phyloP scores from a whole-genome alignment of 768 basidiomycete species.

The Amanita thiersii region DNA sequence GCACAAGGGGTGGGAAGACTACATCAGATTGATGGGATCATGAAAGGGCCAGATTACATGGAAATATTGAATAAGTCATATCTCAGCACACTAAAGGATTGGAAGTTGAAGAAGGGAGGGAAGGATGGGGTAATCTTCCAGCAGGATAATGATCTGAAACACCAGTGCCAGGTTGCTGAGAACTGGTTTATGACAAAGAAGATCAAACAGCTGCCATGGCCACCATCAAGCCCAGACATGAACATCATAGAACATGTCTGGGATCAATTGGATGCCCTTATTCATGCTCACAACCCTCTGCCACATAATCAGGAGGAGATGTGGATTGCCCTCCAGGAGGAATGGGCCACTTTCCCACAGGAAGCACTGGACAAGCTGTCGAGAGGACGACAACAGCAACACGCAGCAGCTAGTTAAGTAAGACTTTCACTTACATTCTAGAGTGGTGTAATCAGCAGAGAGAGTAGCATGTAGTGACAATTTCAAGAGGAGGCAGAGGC shows the following conservation, averaged over 20 bases:
- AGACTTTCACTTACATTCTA: no score
- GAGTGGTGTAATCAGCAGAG: no score
- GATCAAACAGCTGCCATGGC: slow-evolving; percentile 21
- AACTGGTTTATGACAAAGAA: slow-evolving; percentile 21
- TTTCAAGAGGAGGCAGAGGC: no score
- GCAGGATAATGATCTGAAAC: slow-evolving; percentile 31
- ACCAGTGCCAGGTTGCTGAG: slow-evolving; percentile 18
- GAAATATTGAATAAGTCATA: slow-evolving; percentile 21
- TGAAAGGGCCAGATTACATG: slow-evolving; percentile 18
- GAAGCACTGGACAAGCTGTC: no score
- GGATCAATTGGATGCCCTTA: slow-evolving; percentile 17
- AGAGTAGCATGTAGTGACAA: no score
- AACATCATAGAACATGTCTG: slow-evolving; percentile 26
- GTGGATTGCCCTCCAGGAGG: slow-evolving; percentile 15
- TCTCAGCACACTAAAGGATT: slow-evolving; percentile 18
- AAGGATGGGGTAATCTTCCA: slow-evolving; percentile 17
- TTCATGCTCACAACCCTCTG: slow-evolving; percentile 10
- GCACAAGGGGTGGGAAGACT: slow-evolving; percentile 19
- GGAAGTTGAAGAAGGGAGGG: slow-evolving; percentile 10
- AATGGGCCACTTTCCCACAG: no score
- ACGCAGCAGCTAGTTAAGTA: no score
- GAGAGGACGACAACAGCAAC: no score
- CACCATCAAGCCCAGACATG: slow-evolving; percentile 24
- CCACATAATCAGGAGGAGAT: slow-evolving; percentile 15
- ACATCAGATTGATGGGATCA: slow-evolving; percentile 22